phyloP scores from a whole-genome alignment of 305 asterid species.

The Rubia balearica region DNA sequence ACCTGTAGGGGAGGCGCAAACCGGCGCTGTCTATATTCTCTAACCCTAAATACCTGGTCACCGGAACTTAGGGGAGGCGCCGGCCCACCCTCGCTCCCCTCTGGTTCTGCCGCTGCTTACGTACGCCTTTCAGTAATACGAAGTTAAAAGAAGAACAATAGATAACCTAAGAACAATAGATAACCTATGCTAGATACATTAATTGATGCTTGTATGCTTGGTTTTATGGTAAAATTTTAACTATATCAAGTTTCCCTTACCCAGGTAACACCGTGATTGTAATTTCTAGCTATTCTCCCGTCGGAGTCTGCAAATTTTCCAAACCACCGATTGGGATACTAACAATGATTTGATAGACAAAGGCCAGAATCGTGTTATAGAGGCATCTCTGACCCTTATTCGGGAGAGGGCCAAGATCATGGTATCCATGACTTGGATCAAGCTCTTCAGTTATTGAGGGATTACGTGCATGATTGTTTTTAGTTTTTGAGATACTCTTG shows the following conservation, averaged over 20 bases:
- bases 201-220: background rate
- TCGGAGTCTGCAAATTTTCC: no score
- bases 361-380: slow-evolving; percentile 93
- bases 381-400: slow-evolving; percentile 91
- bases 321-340: no score
- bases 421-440: slow-evolving; percentile 30
- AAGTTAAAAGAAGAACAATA: background rate
- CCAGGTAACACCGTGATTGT: background rate
- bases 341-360: slow-evolving; percentile 79
- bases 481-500: background rate
- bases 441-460: background rate
- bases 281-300: background rate
- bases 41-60: no score
- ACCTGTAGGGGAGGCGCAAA: no score
- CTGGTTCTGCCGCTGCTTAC: no score
- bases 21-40: no score
- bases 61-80: no score
- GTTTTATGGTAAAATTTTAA: background rate
- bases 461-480: background rate
- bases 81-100: no score
- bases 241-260: background rate
- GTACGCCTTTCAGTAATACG: no score
- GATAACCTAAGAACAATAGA: background rate
- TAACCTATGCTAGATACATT: background rate
- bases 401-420: slow-evolving; percentile 97